Base-by-base conservation (phyloP, 768 basidiomycete genomes). In the Crucibulum laeve region DNA sequence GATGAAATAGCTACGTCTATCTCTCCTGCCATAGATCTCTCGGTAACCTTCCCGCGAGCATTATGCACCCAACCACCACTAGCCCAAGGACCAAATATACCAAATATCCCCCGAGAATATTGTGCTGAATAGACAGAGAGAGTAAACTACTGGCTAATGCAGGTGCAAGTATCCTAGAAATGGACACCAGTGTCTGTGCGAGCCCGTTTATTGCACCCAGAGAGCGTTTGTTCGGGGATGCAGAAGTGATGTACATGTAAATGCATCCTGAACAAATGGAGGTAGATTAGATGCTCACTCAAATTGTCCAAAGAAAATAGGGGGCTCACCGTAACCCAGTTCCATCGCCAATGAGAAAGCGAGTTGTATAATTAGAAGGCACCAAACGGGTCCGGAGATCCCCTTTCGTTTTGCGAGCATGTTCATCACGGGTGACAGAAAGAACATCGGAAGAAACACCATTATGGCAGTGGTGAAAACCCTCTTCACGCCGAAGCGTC, bases 151-250 rank as follows among this genome's bases (percentile, higher is more conserved):
- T 58, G 0, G 55, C 44, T 38, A 58, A 44, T 11, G 51, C 50
- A 0, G 56, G 56, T 15, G 50, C 43, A 3, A 51, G 19, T 36
- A 59, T 53, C 1, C 60, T 47, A n/a, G 55, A 55, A 4, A 59
- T 44, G n/a, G 60, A 52, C 14, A 52, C 56, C 8, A 61, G 44
- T 10, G 56, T 59, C 44, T 61, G 60, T 2, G 52, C 55, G 1
- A 75, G 57, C 0, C 80, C 80, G 45, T 82, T 80, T 14, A 76
- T 78, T 1, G 74, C 70, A 2, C 80, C 80, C 5, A 82, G 61
- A 13, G 77, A 74, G 1, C 73, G 67, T 25, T 66, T 68, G 37
- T 77, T 78, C 4, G 81, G 79, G 4, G 80, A 62, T 8, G 77
- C 65, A 0, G 72, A 75, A 4, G 73, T 70, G 46, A 82, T 73